Evolutionary conservation across 169 alveolate species (phyloP).

Genomic region (Plasmodium fragile): DNA sequence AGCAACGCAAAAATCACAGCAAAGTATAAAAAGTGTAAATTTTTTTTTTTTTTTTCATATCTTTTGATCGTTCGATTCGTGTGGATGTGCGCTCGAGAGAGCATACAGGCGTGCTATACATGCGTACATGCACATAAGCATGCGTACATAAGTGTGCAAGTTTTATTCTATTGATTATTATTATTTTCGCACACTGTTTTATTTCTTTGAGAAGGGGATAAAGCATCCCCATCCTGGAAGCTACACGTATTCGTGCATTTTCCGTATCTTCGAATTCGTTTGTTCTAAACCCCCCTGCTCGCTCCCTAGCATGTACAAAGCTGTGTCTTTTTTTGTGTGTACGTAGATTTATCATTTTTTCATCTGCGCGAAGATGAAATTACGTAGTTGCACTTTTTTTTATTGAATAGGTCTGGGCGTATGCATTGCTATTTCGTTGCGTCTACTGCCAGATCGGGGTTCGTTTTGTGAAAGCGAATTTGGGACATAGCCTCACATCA

Average conservation of each 20-base stretch:
- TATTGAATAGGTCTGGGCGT: not conserved
- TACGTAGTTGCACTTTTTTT: not conserved
- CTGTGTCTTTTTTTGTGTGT: not conserved
- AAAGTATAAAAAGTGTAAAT: not conserved
- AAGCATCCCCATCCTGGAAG: not conserved
- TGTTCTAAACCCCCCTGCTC: not conserved
- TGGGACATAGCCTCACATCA: not conserved
- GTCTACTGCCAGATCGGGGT: not conserved
- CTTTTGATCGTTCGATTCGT: not conserved
- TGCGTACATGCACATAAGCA: not conserved
- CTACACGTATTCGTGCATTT: not conserved
- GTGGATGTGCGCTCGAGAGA: not conserved
- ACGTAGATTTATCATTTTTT: not conserved
- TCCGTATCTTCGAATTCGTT: not conserved
- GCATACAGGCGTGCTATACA: not conserved
- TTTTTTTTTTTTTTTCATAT: not conserved
- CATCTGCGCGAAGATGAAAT: slow-evolving; percentile 4
- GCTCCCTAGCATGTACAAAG: not conserved
- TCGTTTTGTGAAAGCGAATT: not conserved
- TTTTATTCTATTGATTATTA: not conserved
- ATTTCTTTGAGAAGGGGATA: not conserved
- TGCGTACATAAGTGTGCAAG: not conserved
- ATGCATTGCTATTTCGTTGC: not conserved
- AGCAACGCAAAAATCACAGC: not conserved
- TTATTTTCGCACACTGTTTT: not conserved